These are phyloP conservation scores for Cutaneotrichosporon dermatis DNA, from an alignment of 1,284 basidiomycete genomes.

Conservation along the genomic window DNA sequence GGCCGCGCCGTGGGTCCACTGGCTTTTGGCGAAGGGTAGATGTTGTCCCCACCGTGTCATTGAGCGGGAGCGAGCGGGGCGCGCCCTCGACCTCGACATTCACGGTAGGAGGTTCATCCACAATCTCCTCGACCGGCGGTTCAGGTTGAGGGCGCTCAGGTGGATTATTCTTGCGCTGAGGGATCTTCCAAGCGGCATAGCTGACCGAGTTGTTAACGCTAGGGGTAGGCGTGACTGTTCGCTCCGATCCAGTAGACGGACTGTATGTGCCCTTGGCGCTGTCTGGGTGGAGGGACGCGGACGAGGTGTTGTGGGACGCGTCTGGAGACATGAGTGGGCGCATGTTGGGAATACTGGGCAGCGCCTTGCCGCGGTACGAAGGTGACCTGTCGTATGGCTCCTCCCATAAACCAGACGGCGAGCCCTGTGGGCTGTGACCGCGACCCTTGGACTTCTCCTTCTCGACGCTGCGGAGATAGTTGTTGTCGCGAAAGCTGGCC, in stretches of 20 bases:
- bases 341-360: background rate
- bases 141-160: too few relatives aligned
- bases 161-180: background rate
- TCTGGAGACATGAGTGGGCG: background rate
- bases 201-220: background rate
- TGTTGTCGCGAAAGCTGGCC: constrained; percentile 33
- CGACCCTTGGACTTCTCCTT: constrained; percentile 16
- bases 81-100: background rate
- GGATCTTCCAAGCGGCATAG: background rate
- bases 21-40: background rate
- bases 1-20: background rate
- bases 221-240: constrained; percentile 6
- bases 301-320: background rate
- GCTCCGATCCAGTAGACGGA: constrained; percentile 1
- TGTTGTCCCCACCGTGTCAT: background rate
- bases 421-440: background rate
- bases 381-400: background rate
- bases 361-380: background rate
- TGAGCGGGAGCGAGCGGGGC: too few relatives aligned
- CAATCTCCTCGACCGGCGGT: too few relatives aligned
- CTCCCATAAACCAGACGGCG: background rate
- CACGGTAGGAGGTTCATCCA: background rate
- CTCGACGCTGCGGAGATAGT: constrained; percentile 34
- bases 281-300: background rate
- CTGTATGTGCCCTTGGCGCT: background rate